Conservation (phyloP, 768 basidiomycete species). For the Boletus tomentosulus region DNA sequence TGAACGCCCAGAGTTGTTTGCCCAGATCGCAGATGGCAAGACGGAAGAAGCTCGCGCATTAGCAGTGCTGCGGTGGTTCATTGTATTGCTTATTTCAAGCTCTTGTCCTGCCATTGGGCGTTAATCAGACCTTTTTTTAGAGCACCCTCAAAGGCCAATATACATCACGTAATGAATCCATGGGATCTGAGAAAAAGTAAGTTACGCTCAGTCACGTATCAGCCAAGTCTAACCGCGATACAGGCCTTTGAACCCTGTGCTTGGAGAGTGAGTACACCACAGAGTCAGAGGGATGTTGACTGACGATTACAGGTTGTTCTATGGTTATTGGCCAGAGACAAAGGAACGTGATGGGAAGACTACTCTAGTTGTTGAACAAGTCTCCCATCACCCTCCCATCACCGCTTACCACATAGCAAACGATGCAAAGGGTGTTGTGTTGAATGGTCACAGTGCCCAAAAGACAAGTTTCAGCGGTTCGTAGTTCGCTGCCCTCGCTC, state of each 20-base stretch:
- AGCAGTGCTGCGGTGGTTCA: conserved; percentile 92
- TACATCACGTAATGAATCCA: conserved; percentile 89
- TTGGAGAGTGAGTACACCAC: conserved; percentile 71
- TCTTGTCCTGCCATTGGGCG: not conserved
- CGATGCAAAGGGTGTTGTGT: conserved; percentile 63
- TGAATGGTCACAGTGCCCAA: conserved; percentile 89
- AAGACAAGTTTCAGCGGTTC: conserved; percentile 88
- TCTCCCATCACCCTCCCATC: conserved; percentile 92
- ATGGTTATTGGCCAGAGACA: conserved; percentile 79
- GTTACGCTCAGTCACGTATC: conserved; percentile 20
- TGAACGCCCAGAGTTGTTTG: conserved; percentile 91
- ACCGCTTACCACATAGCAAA: conserved; percentile 89
- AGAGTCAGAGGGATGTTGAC: not conserved
- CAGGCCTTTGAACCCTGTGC: conserved; percentile 93
- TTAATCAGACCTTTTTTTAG: conserved; percentile 33
- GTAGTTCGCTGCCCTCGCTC: conserved; percentile 12
- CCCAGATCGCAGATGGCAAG: conserved; percentile 75
- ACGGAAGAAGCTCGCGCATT: conserved; percentile 70
- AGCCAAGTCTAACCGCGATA: conserved; percentile 8
- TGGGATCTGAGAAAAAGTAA: conserved; percentile 97
- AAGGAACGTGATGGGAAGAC: conserved; percentile 72
- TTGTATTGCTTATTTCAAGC: conserved; percentile 41
- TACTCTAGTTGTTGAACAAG: conserved; percentile 85
- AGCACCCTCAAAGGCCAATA: conserved; percentile 94
- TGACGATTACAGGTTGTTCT: conserved; percentile 60